A percentile compares a stretch with the other conserved stretches of the same genome.
Conservation (phyloP, 495 filamentous ascomycete genomes). For the Penicillium manginii region DNA sequence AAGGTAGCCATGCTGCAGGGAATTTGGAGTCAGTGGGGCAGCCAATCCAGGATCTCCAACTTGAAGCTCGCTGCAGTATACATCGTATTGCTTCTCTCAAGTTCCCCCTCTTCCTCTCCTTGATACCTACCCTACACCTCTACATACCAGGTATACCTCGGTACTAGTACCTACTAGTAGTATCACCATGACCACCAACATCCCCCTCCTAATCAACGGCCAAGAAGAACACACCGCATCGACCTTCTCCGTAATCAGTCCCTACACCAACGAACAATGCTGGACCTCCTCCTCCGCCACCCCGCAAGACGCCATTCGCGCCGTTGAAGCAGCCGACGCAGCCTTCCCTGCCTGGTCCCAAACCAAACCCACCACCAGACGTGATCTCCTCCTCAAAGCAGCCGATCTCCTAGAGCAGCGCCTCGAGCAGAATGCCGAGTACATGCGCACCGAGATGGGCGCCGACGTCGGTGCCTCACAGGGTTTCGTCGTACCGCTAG, state of each 20-base stretch:
- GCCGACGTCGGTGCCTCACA: constrained; percentile 49
- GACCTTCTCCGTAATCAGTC: constrained; percentile 69
- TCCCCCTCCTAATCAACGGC: constrained; percentile 76
- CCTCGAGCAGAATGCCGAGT: constrained; percentile 59
- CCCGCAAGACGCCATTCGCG: constrained; percentile 61
- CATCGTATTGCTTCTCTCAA: too few relatives aligned
- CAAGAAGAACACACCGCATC: constrained; percentile 58
- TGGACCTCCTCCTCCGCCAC: constrained; percentile 67
- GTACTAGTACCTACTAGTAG: neutral
- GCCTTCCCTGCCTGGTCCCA: constrained; percentile 75
- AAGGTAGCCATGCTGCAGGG: neutral
- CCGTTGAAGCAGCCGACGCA: constrained; percentile 65
- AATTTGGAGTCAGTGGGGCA: constrained; percentile 2
- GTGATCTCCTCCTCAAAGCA: constrained; percentile 74
- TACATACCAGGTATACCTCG: neutral
- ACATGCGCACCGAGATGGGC: constrained; percentile 76
- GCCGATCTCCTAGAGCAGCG: constrained; percentile 68
- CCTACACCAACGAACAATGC: constrained; percentile 64
- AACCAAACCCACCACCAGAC: constrained; percentile 62
- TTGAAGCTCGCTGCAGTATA: too few relatives aligned
- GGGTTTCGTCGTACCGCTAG: constrained; percentile 62
- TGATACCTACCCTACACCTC: too few relatives aligned
- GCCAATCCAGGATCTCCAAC: neutral
- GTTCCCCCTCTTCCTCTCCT: too few relatives aligned
- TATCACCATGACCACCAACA: constrained; percentile 20